phyloP scores from a whole-genome alignment of 257 asterid species.

The Echium plantagineum region DNA sequence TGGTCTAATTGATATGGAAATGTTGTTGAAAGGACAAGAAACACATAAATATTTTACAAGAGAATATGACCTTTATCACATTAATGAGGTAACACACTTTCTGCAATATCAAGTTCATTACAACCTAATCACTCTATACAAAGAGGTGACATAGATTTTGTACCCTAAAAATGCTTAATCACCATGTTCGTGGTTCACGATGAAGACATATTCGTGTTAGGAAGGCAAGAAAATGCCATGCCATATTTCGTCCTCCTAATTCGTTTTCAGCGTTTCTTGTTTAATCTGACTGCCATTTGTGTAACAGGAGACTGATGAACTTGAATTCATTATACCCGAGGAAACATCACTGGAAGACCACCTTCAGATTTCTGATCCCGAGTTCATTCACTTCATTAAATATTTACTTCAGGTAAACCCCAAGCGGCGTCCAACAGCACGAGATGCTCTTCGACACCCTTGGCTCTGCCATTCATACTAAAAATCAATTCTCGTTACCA shows the following conservation, averaged over 20 bases:
- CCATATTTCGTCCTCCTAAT: background rate
- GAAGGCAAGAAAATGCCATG: too few species aligned
- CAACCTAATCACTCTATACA: background rate
- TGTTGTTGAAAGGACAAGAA: conserved; percentile 65
- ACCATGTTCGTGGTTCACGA: background rate
- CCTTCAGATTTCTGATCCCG: conserved; percentile 41
- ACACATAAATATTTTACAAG: conserved; percentile 73
- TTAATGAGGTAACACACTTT: conserved; percentile 49
- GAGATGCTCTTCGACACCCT: conserved; percentile 66
- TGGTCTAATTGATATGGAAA: conserved; percentile 61
- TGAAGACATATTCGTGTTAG: background rate
- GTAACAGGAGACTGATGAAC: conserved; percentile 43
- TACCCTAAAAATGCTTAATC: background rate
- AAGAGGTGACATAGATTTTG: background rate
- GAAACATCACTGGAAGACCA: conserved; percentile 64
- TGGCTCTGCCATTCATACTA: conserved; percentile 49
- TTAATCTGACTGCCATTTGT: conserved; percentile 2
- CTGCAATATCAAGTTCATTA: background rate
- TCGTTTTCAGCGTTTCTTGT: background rate
- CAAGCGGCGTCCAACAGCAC: conserved; percentile 53
- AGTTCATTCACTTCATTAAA: conserved; percentile 48
- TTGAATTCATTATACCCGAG: conserved; percentile 63
- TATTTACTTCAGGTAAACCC: conserved; percentile 68
- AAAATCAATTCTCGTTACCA: conserved; percentile 15
- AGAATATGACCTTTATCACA: conserved; percentile 53